phyloP scores from a whole-genome alignment of 345 rosid genomes.

The Salix viminalis region DNA sequence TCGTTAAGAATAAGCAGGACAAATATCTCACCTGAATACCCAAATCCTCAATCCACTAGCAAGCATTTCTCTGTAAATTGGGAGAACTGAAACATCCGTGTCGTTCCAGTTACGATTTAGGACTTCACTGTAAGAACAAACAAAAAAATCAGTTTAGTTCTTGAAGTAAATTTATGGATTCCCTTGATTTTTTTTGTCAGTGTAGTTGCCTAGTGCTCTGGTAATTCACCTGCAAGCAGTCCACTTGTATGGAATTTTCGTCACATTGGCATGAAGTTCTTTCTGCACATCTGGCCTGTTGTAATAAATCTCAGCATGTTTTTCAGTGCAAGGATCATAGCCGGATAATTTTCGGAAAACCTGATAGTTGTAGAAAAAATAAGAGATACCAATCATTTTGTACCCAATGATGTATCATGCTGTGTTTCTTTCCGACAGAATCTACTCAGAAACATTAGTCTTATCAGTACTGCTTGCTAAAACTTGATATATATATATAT shows the following conservation, averaged over 20 bases:
- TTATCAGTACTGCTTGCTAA: not conserved
- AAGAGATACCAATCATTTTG: not conserved
- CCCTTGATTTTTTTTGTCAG: not conserved
- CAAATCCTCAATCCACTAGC: slow-evolving; percentile 75
- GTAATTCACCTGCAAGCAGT: slow-evolving; percentile 81
- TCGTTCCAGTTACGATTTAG: slow-evolving; percentile 94
- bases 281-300: slow-evolving; percentile 84
- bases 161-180: not conserved
- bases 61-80: slow-evolving; percentile 79
- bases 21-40: slow-evolving; percentile 74
- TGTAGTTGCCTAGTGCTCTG: not conserved
- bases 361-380: slow-evolving; percentile 23
- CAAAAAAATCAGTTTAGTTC: not conserved
- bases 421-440: not conserved
- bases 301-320: slow-evolving; percentile 89
- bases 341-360: slow-evolving; percentile 58
- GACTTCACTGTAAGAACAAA: slow-evolving; percentile 48
- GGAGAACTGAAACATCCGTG: slow-evolving; percentile 70
- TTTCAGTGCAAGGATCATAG: slow-evolving; percentile 98
- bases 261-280: slow-evolving; percentile 79
- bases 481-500: not conserved
- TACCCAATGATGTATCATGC: not conserved
- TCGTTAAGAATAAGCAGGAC: not conserved
- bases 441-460: not conserved
- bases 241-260: slow-evolving; percentile 79